phyloP scores from a whole-genome alignment of 257 asterid species.

The Nicotiana otophora region DNA sequence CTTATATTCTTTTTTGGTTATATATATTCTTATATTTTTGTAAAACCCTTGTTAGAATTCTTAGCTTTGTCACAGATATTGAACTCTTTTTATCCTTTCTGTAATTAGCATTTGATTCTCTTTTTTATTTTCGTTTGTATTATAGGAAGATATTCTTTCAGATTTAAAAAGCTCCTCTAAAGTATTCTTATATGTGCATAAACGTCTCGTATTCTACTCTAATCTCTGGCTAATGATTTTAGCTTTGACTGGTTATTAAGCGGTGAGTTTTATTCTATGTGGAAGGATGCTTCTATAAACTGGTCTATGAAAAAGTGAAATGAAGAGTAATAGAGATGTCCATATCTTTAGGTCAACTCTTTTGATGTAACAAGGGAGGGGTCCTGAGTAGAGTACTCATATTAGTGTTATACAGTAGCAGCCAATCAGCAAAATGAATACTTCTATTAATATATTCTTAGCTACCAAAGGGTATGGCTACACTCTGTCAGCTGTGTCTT shows the following conservation, averaged over 20 bases:
- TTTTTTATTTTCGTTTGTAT: too few species aligned
- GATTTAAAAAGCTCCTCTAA: too few species aligned
- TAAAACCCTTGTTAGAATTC: too few species aligned
- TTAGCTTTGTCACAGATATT: too few species aligned
- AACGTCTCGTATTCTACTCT: too few species aligned
- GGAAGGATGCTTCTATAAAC: background rate
- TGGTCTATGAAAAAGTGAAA: background rate
- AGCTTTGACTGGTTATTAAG: background rate
- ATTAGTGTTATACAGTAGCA: background rate
- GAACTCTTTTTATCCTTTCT: too few species aligned
- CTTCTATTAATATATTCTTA: slow-evolving; percentile 5
- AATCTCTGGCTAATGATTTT: too few species aligned
- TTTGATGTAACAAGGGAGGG: slow-evolving; percentile 10
- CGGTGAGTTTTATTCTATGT: background rate
- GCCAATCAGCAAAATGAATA: background rate
- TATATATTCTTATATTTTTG: too few species aligned
- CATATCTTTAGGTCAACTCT: slow-evolving; percentile 48
- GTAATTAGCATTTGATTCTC: too few species aligned
- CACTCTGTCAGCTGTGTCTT: slow-evolving; percentile 12
- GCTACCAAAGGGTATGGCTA: background rate
- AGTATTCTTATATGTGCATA: too few species aligned
- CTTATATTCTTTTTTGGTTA: too few species aligned
- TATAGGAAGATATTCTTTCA: too few species aligned
- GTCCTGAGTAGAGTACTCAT: background rate
- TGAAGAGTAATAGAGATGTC: slow-evolving; percentile 11